Evolutionary conservation across 352 stramenopile species (phyloP).

Genomic region (Thalassiosira sp.): DNA sequence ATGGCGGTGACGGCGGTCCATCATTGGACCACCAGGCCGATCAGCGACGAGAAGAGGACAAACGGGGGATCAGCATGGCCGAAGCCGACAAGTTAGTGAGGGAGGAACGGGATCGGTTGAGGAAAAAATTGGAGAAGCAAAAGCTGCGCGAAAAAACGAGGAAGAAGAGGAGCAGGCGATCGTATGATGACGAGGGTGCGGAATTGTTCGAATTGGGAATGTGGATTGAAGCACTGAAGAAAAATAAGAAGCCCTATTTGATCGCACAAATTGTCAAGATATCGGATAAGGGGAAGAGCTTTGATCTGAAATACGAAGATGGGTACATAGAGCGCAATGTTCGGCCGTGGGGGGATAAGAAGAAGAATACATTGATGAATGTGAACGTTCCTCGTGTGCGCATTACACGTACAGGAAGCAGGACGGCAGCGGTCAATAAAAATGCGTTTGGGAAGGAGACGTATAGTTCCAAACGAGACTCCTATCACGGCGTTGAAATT

Average conservation of each 20-base stretch:
- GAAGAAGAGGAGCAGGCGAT: constrained; percentile 19
- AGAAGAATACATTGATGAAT: constrained; percentile 28
- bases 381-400: constrained; percentile 76
- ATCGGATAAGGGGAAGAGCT: constrained; percentile 61
- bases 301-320: constrained; percentile 82
- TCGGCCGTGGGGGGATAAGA: constrained; percentile 22
- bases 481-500: constrained; percentile 93
- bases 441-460: constrained; percentile 87
- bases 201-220: constrained; percentile 70
- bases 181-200: constrained; percentile 11
- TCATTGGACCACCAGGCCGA: constrained; percentile 93
- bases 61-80: constrained; percentile 52
- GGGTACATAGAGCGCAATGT: constrained; percentile 71
- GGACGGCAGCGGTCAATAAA: constrained; percentile 46
- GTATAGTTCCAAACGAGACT: constrained; percentile 97
- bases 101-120: constrained; percentile 53
- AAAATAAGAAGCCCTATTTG: constrained; percentile 85
- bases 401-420: constrained; percentile 63
- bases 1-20: constrained; percentile 84
- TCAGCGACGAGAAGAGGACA: constrained; percentile 53
- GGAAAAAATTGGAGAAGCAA: constrained; percentile 40
- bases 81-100: constrained; percentile 62
- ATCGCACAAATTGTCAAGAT: constrained; percentile 81
- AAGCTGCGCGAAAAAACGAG: constrained; percentile 52
- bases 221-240: constrained; percentile 86